Evolutionary conservation across 75 land plant species (phyloP).

Genomic region (Cupressus sempervirens): DNA sequence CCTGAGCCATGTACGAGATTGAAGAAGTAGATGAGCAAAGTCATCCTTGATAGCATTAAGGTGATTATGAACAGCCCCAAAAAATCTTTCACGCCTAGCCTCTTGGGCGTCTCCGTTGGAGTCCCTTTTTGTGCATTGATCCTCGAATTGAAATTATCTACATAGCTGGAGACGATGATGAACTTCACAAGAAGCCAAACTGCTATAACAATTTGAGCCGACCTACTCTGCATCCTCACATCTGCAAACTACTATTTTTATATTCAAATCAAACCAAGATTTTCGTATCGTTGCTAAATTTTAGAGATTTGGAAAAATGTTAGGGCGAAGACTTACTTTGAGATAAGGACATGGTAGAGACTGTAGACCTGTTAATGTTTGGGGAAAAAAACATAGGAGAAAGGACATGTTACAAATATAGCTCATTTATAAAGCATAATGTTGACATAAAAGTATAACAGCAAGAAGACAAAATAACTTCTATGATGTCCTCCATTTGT

Average conservation of each 20-base stretch:
- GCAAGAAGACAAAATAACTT: too few relatives aligned
- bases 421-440: too few relatives aligned
- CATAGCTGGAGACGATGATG: slow-evolving; percentile 63
- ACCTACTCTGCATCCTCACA: slow-evolving; percentile 52
- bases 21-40: too few relatives aligned
- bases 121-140: slow-evolving; percentile 48
- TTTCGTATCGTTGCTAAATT: background rate
- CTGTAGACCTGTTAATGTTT: background rate
- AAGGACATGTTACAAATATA: too few relatives aligned
- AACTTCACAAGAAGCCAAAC: slow-evolving; percentile 74
- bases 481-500: too few relatives aligned
- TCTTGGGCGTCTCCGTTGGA: slow-evolving; percentile 15
- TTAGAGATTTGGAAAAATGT: background rate
- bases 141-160: slow-evolving; percentile 64
- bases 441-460: too few relatives aligned
- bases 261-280: too few relatives aligned
- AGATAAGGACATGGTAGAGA: background rate
- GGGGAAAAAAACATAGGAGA: background rate
- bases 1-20: too few relatives aligned
- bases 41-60: too few relatives aligned
- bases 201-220: slow-evolving; percentile 52
- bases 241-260: slow-evolving; percentile 24
- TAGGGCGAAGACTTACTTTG: background rate
- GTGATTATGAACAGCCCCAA: too few relatives aligned
- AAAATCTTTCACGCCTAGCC: too few relatives aligned